These are phyloP conservation scores for Guadua angustifolia DNA, from an alignment of 176 grass and related monocot genomes.

Conservation along the genomic window DNA sequence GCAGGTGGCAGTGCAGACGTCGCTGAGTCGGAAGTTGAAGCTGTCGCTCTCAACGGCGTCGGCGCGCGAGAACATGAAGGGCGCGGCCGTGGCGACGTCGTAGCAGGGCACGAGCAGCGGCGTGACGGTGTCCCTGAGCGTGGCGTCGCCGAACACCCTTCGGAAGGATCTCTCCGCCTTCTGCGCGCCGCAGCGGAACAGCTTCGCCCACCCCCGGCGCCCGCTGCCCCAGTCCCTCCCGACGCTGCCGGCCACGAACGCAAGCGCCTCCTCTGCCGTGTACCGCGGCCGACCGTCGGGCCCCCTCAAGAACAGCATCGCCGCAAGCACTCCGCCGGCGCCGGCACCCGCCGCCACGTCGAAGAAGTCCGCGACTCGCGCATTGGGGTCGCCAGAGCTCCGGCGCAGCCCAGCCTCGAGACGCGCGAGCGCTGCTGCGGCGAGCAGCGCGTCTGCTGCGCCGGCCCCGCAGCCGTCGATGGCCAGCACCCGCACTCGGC, in stretches of 20 bases:
- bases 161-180: conserved; percentile 27
- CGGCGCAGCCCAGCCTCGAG: conserved; percentile 63
- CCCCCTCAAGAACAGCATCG: conserved; percentile 65
- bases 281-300: conserved; percentile 61
- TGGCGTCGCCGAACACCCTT: conserved; percentile 68
- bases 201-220: conserved; percentile 36
- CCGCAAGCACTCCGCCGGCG: conserved; percentile 55
- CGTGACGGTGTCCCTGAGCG: conserved; percentile 68
- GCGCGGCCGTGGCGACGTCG: conserved; percentile 69
- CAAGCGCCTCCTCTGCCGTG: conserved; percentile 61
- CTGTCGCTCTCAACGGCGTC: conserved; percentile 76
- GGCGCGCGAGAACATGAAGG: conserved; percentile 83
- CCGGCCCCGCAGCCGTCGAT: conserved; percentile 64
- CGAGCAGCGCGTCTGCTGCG: conserved; percentile 60
- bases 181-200: conserved; percentile 15
- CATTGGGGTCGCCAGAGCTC: conserved; percentile 43
- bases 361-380: conserved; percentile 71
- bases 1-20: conserved; percentile 69
- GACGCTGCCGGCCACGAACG: conserved; percentile 38
- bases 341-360: conserved; percentile 69
- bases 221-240: conserved; percentile 28
- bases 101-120: conserved; percentile 83
- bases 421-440: conserved; percentile 50
- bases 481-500: conserved; percentile 63
- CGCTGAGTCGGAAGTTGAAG: conserved; percentile 75